Percentiles rank a stretch among this genome's conserved stretches.
phyloP scores from a whole-genome alignment of 2,329 filamentous ascomycete species.

The Sclerotinia sclerotiorum region DNA sequence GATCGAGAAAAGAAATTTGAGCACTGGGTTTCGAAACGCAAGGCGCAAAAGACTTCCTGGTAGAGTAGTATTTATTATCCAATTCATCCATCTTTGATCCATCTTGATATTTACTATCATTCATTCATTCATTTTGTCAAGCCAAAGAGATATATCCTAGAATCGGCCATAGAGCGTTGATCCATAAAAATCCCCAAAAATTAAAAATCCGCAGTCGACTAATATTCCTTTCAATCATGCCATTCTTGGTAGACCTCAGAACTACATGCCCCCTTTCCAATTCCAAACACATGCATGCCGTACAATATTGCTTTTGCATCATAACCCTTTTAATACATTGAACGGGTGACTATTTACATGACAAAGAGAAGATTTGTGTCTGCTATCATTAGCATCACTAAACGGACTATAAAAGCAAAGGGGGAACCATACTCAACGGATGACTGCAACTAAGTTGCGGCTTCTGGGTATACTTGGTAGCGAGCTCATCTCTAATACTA shows the following conservation, averaged over 20 bases:
- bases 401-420: conserved; percentile 1
- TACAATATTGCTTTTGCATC: conserved; percentile 12
- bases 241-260: background rate
- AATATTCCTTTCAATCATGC: background rate
- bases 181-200: background rate
- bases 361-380: conserved; percentile 65
- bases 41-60: background rate
- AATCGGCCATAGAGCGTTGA: background rate
- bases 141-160: background rate
- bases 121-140: conserved; percentile 2
- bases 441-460: conserved; percentile 96
- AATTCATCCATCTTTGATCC: background rate
- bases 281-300: conserved; percentile 4
- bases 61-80: background rate
- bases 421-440: conserved; percentile 68
- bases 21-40: background rate
- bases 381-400: conserved; percentile 37
- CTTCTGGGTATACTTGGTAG: conserved; percentile 87
- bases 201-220: background rate
- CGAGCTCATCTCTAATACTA: conserved; percentile 86
- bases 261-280: background rate
- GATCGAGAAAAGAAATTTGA: background rate
- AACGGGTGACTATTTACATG: conserved; percentile 47
- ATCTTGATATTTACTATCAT: background rate
- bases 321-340: conserved; percentile 16